Evolutionary conservation across 768 basidiomycete species (phyloP), one percentile per base, ranked within the genome.

Genomic region (Hypholoma sublateritium): DNA sequence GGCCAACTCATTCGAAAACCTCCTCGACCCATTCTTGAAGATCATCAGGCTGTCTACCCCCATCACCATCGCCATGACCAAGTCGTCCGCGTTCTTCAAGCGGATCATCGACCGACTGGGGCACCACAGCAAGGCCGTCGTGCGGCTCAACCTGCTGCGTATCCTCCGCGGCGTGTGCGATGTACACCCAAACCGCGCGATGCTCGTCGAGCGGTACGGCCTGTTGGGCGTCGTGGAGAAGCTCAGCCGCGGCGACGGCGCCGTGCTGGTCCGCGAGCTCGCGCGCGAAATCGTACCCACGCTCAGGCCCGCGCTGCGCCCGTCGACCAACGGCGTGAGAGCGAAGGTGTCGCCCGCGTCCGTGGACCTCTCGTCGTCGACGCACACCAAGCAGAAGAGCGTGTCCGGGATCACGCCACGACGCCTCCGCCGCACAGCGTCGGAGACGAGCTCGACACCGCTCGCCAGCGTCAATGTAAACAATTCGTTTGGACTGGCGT

Each of bases 21-120:
- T 99, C 21, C 84, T 98, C 7, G 93, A 95, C 50, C 92, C 93
- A 1, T 89, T 95, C 73, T 83, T 95, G 67, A 97, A 97, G 77
- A 89, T 98, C 45, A 85, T 88, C 51, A 89, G 95, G 11, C 71
- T 93, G 7, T 98, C 95, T 0, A 80, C 81, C 0, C 69, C 77
- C 1, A 70, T 98, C 36, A 87, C 91, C 1, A 83, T 92, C 22
- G 84, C 85, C 16, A 81, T 98, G 43, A 84, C 94, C 35, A 88
- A 87, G 59, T 82, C 81, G 3, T 75, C 93, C 3, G 78, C 86
- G 22, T 94, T 99, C 75, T 91, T 96, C 81, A 85, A 85, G 61
- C 88, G 93, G 11, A 83, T 97, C 58, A 83, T 93, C 59, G 95
- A 97, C 59, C 80, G 91, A 24, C 80, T 98, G 3, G 80, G 63